Percentiles rank a stretch among this genome's conserved stretches.
These are phyloP conservation scores for Pleurotus djamor DNA, from an alignment of 768 basidiomycete genomes.

Conservation along the genomic window DNA sequence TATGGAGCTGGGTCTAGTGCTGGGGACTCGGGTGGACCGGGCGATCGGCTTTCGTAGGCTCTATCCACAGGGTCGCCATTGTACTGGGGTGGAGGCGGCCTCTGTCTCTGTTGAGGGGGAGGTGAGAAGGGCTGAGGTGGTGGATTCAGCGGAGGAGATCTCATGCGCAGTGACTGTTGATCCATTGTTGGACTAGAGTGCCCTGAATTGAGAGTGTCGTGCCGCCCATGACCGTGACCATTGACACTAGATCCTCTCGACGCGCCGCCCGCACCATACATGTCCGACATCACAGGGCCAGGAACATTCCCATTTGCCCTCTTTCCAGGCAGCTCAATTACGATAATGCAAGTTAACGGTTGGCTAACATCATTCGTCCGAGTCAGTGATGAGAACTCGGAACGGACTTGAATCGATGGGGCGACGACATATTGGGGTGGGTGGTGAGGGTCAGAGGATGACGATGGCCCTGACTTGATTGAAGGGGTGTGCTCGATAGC, in stretches of 20 bases:
- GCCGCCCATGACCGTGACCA: slow-evolving; percentile 1
- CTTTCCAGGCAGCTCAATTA: slow-evolving; percentile 88
- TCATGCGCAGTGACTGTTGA: slow-evolving; percentile 16
- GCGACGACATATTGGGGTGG: slow-evolving; percentile 73
- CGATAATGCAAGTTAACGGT: slow-evolving; percentile 76
- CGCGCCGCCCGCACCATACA: slow-evolving; percentile 24
- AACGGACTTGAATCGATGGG: slow-evolving; percentile 90
- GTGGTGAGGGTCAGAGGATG: neutral
- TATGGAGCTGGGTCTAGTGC: slow-evolving; percentile 24
- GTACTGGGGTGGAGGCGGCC: slow-evolving; percentile 11
- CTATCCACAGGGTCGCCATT: neutral
- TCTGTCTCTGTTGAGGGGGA: slow-evolving; percentile 14
- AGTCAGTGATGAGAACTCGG: slow-evolving; percentile 85
- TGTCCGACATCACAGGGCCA: slow-evolving; percentile 50
- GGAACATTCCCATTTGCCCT: slow-evolving; percentile 49
- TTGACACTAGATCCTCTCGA: neutral
- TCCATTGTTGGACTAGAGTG: slow-evolving; percentile 43
- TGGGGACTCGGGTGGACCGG: slow-evolving; percentile 22
- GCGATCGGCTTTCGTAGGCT: neutral
- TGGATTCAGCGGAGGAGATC: slow-evolving; percentile 17
- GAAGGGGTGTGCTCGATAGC: slow-evolving; percentile 63
- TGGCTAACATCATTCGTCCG: slow-evolving; percentile 70
- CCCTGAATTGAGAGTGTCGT: slow-evolving; percentile 29
- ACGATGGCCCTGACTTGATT: slow-evolving; percentile 38
- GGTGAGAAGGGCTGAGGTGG: slow-evolving; percentile 11